Evolutionary conservation across 148 eudicot species (phyloP).

Genomic region (Amaranthus cruentus): DNA sequence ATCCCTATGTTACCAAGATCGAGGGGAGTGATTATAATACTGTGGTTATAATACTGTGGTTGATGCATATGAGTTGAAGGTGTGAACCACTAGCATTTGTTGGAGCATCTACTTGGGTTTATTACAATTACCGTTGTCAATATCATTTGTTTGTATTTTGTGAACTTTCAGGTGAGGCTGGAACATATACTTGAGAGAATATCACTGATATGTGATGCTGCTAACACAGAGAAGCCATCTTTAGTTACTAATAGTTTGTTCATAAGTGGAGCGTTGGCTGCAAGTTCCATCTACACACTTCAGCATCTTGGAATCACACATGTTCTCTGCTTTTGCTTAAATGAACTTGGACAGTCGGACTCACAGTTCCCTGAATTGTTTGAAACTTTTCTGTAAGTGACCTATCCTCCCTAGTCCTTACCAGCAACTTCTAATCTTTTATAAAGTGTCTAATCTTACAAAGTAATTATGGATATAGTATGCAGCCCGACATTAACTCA

Average conservation of each 20-base stretch:
- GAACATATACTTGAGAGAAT: conserved; percentile 97
- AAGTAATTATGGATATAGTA: conserved; percentile 23
- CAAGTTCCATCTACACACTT: conserved; percentile 85
- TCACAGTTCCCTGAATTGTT: conserved; percentile 76
- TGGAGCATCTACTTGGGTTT: not conserved
- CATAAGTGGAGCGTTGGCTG: conserved; percentile 96
- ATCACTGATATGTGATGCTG: conserved; percentile 86
- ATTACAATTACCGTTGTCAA: not conserved
- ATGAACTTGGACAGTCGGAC: conserved; percentile 95
- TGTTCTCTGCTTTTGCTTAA: conserved; percentile 84
- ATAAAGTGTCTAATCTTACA: conserved; percentile 10
- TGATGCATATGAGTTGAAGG: conserved; percentile 97
- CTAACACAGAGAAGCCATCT: conserved; percentile 92
- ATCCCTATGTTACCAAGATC: conserved; percentile 53
- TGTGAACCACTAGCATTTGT: conserved; percentile 14
- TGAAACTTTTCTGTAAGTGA: conserved; percentile 72
- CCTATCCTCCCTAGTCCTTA: conserved; percentile 13
- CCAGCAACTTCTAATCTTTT: not conserved
- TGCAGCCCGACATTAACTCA: conserved; percentile 30
- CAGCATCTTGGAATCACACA: conserved; percentile 85
- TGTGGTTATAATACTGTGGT: conserved; percentile 49
- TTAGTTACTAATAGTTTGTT: conserved; percentile 50
- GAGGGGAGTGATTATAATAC: conserved; percentile 78
- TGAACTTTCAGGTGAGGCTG: conserved; percentile 67
- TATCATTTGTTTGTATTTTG: not conserved